Base-by-base conservation (phyloP, 148 eudicot genomes). In the Fallopia convolvulus region DNA sequence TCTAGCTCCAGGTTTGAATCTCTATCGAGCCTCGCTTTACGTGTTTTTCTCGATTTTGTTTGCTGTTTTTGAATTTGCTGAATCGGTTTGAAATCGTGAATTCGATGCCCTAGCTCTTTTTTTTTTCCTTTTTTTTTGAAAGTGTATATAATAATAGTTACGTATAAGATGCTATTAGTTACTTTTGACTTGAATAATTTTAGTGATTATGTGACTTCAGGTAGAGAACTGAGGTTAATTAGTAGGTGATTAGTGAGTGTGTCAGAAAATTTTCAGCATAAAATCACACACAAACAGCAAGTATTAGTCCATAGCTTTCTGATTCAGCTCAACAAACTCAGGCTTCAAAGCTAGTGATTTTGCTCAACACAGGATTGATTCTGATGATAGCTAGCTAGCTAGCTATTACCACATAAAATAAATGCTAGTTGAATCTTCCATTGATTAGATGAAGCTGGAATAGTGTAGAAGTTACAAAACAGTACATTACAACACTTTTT, bases 1-100 rank as follows among this genome's bases (percentile, higher is more conserved):
- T 48, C 89, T 39, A 89, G 84, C 77, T 77, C 88, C 83, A 85
- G 89, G 91, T 87, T 18, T 15, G 15, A 12, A 53, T 12, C 48
- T 41, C 3, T 21, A 18, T 44, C 41, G 26, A 17, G 10, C 3
- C 48, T 6, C 21, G 17, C 46, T 68, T n/a, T 68, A 17, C 18
- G 20, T 5, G 1, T 10, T 65, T 6, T 65, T 12, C n/a, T 26
- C 33, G 6, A 6, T 36, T 68, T 39, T 26, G 15, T 8, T 26
- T 26, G 17, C 9, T 61, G 12, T 23, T 8, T n/a, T 26, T 65
- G 1, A 3, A 11, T 32, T 15, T 15, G 15, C 3, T 7, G 72
- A 14, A 6, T 14, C 5, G 6, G 2, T 68, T 33, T 39, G 44
- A 65, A 65, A 26, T 4, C 70, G n/a, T 32, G 41, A 68, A 33